A percentile compares a stretch with the other conserved stretches of the same genome.
These are phyloP conservation scores for Cercospora sesami DNA, from an alignment of 2,329 filamentous ascomycete species.

Conservation along the genomic window DNA sequence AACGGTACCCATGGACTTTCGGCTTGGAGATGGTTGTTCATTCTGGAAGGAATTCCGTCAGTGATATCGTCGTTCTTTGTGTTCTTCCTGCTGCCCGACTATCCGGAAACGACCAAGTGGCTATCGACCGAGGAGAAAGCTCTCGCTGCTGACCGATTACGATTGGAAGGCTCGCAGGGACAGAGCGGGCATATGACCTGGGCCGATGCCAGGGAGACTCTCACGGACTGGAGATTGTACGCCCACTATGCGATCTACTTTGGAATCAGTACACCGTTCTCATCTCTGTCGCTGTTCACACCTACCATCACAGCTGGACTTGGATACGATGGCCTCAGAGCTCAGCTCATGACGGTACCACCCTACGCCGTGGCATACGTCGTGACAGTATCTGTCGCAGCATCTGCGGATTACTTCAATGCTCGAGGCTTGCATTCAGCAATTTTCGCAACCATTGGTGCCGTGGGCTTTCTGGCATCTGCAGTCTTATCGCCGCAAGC, in stretches of 20 bases:
- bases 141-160: slow-evolving; percentile 45
- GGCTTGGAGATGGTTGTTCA: slow-evolving; percentile 78
- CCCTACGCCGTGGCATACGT: slow-evolving; percentile 44
- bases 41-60: slow-evolving; percentile 53
- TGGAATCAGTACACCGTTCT: slow-evolving; percentile 44
- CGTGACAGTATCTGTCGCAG: slow-evolving; percentile 46
- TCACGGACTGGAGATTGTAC: slow-evolving; percentile 55
- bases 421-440: slow-evolving; percentile 57
- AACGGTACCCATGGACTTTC: slow-evolving; percentile 53
- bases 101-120: slow-evolving; percentile 52
- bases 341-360: slow-evolving; percentile 40
- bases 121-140: slow-evolving; percentile 45
- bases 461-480: slow-evolving; percentile 61
- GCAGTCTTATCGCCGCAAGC: slow-evolving; percentile 62
- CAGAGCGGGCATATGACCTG: slow-evolving; percentile 49
- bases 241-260: slow-evolving; percentile 56
- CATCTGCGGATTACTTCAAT: slow-evolving; percentile 64
- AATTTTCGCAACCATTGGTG: slow-evolving; percentile 52
- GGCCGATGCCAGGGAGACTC: slow-evolving; percentile 49
- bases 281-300: slow-evolving; percentile 32
- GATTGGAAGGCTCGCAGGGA: slow-evolving; percentile 46
- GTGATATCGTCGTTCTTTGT: slow-evolving; percentile 55
- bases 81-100: slow-evolving; percentile 57
- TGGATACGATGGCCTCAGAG: slow-evolving; percentile 57
- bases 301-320: slow-evolving; percentile 61